Base-by-base conservation (phyloP, 306 rosid species). In the Purshia tridentata region DNA sequence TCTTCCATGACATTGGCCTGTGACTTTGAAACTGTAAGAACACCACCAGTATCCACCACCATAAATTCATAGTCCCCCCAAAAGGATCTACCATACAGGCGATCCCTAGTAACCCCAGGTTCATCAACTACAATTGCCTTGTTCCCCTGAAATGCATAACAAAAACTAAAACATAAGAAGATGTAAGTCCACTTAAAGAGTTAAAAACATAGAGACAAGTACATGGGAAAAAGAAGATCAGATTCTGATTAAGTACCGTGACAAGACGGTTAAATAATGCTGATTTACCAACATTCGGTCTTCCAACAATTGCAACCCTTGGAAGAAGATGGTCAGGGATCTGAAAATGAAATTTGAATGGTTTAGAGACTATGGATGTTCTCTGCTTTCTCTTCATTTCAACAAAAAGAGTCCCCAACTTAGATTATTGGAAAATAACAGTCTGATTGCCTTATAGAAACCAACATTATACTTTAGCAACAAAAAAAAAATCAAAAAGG, bases 41-140 rank as follows among this genome's bases (percentile, higher is more conserved):
- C 96, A 69, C 98, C 98, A 65, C 98, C 97, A 1, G 97, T 94
- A 79, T 94, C 98, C 63, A 94, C 93, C 55, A 91, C 95, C 98
- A 94, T 86, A 85, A 91, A 94, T 58, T 94, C 98, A 78, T 73
- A 69, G 59, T 81, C 83, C 51, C 96, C 97, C 98, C 98, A 94
- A 76, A 77, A 91, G 23, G 98, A 89, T 77, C 98, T 90, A 72
- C 96, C 98, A 78, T 93, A 93, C 73, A 93, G 81, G 53, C 97
- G 96, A 77, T 93, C 98, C 89, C 98, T 88, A 7, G 98, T 93
- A 69, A 91, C 97, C 78, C 97, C 96, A 51, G 98, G 98, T 70
- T 94, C 98, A 81, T 94, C 98, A 77, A 94, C 98, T 73, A 94
- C 98, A 42, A 94, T 91, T 60, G 97, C 98, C 83, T 78, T 84